Evolutionary conservation across 768 basidiomycete species (phyloP).

Genomic region (Lactarius evosmus): DNA sequence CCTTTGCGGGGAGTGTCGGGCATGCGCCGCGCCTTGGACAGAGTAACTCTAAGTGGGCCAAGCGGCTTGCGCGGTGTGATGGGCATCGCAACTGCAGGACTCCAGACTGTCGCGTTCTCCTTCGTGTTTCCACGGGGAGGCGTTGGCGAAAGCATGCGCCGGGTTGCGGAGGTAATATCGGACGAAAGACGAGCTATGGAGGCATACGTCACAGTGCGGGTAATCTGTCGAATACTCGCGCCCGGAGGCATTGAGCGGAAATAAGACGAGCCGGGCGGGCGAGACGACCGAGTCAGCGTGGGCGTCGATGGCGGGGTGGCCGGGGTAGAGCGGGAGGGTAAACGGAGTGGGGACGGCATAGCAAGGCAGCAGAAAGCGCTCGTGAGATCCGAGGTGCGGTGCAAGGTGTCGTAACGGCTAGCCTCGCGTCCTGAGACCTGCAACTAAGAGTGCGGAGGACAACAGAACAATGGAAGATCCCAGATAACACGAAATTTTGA

Average conservation of each 20-base stretch:
- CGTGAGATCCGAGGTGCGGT: background rate
- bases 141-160: constrained; percentile 2
- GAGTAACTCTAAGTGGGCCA: background rate
- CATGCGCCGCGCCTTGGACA: background rate
- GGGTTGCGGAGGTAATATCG: constrained; percentile 1
- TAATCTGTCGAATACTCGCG: background rate
- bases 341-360: background rate
- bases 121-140: background rate
- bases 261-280: background rate
- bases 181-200: constrained; percentile 3
- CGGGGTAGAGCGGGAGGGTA: background rate
- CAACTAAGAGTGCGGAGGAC: background rate
- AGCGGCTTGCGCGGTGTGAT: background rate
- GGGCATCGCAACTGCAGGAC: background rate
- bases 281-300: background rate
- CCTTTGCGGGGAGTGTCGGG: background rate
- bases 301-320: background rate
- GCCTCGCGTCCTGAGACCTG: background rate
- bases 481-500: background rate
- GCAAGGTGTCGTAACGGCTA: background rate
- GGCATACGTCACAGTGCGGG: constrained; percentile 1
- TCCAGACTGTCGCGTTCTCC: background rate
- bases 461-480: background rate
- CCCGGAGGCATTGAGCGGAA: background rate
- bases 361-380: background rate